A percentile compares a stretch with the other conserved stretches of the same genome.
Conservation (phyloP, 768 basidiomycete species). For the Pleurotus tuber-regium region DNA sequence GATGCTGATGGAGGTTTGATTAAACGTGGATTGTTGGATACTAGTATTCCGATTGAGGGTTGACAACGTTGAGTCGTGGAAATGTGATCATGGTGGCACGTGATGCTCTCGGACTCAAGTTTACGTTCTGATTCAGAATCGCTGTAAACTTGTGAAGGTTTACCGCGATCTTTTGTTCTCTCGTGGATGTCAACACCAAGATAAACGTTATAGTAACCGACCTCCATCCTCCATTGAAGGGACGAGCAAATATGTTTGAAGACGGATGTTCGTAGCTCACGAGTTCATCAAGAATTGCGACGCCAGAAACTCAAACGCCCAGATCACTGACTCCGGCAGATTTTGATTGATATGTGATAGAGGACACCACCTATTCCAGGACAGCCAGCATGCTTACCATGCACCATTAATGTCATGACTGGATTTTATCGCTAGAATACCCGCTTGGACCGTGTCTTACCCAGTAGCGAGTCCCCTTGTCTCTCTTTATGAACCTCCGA, state of each 20-base stretch:
- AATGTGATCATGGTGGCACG: neutral
- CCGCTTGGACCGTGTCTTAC: conserved; percentile 40
- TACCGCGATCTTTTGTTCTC: conserved; percentile 17
- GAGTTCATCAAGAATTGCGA: too few relatives aligned
- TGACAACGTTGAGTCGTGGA: neutral
- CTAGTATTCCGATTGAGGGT: neutral
- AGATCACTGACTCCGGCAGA: too few relatives aligned
- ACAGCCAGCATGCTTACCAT: neutral
- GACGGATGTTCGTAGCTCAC: too few relatives aligned
- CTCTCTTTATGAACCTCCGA: conserved; percentile 35
- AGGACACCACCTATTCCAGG: neutral
- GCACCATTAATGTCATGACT: conserved; percentile 8
- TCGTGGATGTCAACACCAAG: too few relatives aligned
- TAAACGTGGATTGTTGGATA: neutral
- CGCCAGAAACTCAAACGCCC: conserved; percentile 11
- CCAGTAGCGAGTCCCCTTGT: conserved; percentile 30
- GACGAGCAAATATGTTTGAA: too few relatives aligned
- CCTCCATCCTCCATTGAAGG: too few relatives aligned
- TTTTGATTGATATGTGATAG: neutral
- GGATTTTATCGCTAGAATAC: conserved; percentile 27
- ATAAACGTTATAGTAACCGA: too few relatives aligned
- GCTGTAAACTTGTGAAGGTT: neutral
- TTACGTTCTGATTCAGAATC: neutral
- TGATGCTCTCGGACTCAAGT: neutral
- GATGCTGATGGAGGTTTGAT: too few relatives aligned